Evolutionary conservation across 805 yeast species (phyloP).

Genomic region (Cyberlindnera galapagoensis): DNA sequence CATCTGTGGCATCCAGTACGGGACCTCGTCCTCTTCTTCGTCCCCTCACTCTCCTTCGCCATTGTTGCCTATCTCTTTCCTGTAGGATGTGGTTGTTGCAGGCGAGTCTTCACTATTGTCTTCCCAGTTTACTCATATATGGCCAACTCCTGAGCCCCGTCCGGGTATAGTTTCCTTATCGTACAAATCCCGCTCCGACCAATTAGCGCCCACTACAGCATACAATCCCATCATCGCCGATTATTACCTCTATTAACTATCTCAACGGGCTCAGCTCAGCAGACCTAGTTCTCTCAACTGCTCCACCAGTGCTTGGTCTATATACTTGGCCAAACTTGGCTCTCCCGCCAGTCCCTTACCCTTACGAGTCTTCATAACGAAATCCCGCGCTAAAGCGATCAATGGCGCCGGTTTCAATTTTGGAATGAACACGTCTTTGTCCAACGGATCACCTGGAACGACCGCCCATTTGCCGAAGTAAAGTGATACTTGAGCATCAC

Average conservation of each 20-base stretch:
- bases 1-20: slow-evolving; percentile 59
- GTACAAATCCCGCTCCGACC: too few species aligned
- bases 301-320: slow-evolving; percentile 53
- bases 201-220: too few species aligned
- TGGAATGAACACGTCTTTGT: slow-evolving; percentile 54
- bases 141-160: too few species aligned
- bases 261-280: slow-evolving; percentile 2
- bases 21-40: slow-evolving; percentile 34
- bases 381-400: slow-evolving; percentile 75
- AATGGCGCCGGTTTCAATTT: slow-evolving; percentile 70
- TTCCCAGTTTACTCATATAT: too few species aligned
- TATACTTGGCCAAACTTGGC: slow-evolving; percentile 57
- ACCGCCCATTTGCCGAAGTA: slow-evolving; percentile 65
- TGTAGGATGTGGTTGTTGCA: too few species aligned
- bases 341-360: slow-evolving; percentile 81
- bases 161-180: too few species aligned
- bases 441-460: slow-evolving; percentile 92
- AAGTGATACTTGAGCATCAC: slow-evolving; percentile 66
- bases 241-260: too few species aligned
- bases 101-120: too few species aligned
- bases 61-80: too few species aligned
- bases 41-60: too few species aligned
- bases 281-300: slow-evolving; percentile 48
- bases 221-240: too few species aligned
- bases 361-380: slow-evolving; percentile 79